phyloP scores from a whole-genome alignment of 2,329 filamentous ascomycete species.

The Arthrobotrys pseudoclavata region DNA sequence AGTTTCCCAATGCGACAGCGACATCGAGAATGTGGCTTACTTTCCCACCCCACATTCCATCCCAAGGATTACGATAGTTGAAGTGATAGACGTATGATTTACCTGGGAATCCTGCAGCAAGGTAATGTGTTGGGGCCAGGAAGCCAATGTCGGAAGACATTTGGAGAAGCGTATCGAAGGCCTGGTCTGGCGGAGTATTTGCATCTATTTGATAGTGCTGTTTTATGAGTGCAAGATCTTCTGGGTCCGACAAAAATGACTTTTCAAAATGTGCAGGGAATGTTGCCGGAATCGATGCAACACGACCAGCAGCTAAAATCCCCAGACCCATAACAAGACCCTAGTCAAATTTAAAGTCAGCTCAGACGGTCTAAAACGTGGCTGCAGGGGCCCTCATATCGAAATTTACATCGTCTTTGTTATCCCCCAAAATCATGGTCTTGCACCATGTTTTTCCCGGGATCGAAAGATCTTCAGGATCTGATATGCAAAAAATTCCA shows the following conservation, averaged over 20 bases:
- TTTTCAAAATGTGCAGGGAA: constrained; percentile 52
- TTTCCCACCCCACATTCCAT: constrained; percentile 52
- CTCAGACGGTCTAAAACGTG: not conserved
- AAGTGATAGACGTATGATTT: constrained; percentile 56
- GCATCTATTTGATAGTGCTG: constrained; percentile 46
- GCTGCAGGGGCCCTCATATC: not conserved
- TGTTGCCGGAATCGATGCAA: constrained; percentile 37
- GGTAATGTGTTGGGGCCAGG: constrained; percentile 51
- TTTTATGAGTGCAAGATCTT: constrained; percentile 46
- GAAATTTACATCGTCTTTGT: constrained; percentile 45
- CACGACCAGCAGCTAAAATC: constrained; percentile 36
- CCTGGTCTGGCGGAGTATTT: constrained; percentile 29
- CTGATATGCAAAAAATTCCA: constrained; percentile 49
- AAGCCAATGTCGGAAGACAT: constrained; percentile 54
- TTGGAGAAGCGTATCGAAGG: constrained; percentile 46
- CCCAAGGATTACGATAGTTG: constrained; percentile 55
- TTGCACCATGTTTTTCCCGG: constrained; percentile 55
- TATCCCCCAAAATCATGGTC: constrained; percentile 44
- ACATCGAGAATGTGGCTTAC: constrained; percentile 52
- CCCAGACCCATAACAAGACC: constrained; percentile 52
- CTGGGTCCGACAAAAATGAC: constrained; percentile 38
- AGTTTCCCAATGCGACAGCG: constrained; percentile 48
- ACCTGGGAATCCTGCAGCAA: constrained; percentile 48
- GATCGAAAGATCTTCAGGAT: constrained; percentile 51
- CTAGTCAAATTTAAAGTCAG: constrained; percentile 15